Percentiles rank a stretch among this genome's conserved stretches.
Conservation (phyloP, 1,139 yeast genomes). For the Yamadazyma atlantica region DNA sequence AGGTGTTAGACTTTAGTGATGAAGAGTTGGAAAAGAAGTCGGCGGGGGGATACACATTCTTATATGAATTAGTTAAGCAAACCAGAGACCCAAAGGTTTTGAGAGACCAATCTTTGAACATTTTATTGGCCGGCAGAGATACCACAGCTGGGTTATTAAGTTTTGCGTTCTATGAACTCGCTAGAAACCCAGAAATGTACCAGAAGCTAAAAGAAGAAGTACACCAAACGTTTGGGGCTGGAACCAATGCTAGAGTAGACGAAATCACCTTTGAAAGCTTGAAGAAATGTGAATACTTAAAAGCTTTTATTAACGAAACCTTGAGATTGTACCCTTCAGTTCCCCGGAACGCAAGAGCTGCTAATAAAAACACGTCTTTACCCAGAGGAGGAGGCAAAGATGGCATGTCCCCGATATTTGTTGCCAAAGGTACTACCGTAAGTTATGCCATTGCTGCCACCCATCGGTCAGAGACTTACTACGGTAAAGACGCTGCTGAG, state of each 20-base stretch:
- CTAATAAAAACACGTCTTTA: conserved; percentile 42
- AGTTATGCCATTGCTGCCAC: conserved; percentile 40
- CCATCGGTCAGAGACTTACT: conserved; percentile 38
- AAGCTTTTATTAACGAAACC: conserved; percentile 44
- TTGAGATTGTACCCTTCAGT: conserved; percentile 53
- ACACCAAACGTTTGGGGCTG: conserved; percentile 30
- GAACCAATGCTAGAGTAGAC: conserved; percentile 21
- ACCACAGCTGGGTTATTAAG: conserved; percentile 46
- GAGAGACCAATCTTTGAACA: conserved; percentile 43
- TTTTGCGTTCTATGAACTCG: conserved; percentile 36
- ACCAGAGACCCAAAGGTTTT: conserved; percentile 40
- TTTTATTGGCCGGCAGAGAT: conserved; percentile 45
- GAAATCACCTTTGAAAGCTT: conserved; percentile 44
- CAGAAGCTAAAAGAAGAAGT: conserved; percentile 32
- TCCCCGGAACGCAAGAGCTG: conserved; percentile 45
- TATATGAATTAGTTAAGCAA: conserved; percentile 43
- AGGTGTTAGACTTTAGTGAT: conserved; percentile 17
- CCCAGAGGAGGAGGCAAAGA: conserved; percentile 54
- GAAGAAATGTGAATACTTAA: conserved; percentile 47
- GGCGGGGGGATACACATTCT: conserved; percentile 35
- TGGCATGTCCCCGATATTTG: conserved; percentile 35
- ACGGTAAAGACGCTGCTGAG: conserved; percentile 43
- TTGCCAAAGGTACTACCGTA: conserved; percentile 40
- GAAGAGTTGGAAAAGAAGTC: conserved; percentile 37
- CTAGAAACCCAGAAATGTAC: conserved; percentile 37